Percentiles rank a stretch among this genome's conserved stretches.
Evolutionary conservation across 1,139 yeast species (phyloP).

Genomic region (Kodamaea suecica): DNA sequence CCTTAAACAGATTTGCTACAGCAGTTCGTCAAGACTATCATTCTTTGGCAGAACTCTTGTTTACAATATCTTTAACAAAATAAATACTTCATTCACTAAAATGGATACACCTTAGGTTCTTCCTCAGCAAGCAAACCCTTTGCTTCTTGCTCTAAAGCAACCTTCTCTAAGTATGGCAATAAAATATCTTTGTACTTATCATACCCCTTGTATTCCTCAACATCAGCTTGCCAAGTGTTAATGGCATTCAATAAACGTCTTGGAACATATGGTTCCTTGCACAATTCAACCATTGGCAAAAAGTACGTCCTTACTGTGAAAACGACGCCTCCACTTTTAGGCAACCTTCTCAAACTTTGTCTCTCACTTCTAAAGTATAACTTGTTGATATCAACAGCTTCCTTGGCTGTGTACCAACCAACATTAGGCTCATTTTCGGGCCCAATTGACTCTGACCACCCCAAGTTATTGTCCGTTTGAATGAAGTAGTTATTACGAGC

Average conservation of each 20-base stretch:
- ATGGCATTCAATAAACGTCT: constrained; percentile 57
- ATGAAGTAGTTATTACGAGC: constrained; percentile 64
- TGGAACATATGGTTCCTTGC: constrained; percentile 59
- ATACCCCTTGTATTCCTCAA: constrained; percentile 57
- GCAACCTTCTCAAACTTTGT: constrained; percentile 66
- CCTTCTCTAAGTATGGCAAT: constrained; percentile 51
- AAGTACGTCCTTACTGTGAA: constrained; percentile 67
- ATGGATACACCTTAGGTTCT: constrained; percentile 45
- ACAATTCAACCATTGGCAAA: constrained; percentile 50
- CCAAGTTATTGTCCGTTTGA: constrained; percentile 60
- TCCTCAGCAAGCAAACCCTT: constrained; percentile 38
- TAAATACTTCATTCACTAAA: constrained; percentile 17
- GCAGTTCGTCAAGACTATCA: too few species aligned
- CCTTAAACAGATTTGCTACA: too few species aligned
- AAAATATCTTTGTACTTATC: constrained; percentile 50
- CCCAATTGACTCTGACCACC: constrained; percentile 66
- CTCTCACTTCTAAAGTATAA: constrained; percentile 63
- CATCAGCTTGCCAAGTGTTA: constrained; percentile 57
- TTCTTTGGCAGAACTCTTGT: too few species aligned
- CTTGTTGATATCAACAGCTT: constrained; percentile 42
- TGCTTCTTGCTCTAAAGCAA: constrained; percentile 50
- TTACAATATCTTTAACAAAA: too few species aligned
- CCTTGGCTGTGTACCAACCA: constrained; percentile 60
- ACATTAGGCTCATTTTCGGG: constrained; percentile 44
- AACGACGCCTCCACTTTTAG: constrained; percentile 55